A percentile compares a stretch with the other conserved stretches of the same genome.
These are phyloP conservation scores for Paecilomyces sp. DNA, from an alignment of 2,329 filamentous ascomycete species.

Conservation along the genomic window DNA sequence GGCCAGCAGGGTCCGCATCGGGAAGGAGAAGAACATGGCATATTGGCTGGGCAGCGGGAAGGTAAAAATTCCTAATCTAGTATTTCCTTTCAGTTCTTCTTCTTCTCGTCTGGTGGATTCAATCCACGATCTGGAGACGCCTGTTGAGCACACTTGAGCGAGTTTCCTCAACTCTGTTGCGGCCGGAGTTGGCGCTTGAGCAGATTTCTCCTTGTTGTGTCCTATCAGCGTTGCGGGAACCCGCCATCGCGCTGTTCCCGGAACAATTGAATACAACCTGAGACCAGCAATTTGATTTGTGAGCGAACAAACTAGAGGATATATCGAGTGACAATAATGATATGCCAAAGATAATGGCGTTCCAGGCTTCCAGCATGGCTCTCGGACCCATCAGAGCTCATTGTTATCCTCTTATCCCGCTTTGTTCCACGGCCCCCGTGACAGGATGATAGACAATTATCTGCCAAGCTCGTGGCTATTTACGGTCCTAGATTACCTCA, in stretches of 20 bases:
- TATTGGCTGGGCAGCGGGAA: not conserved
- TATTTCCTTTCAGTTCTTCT: not conserved
- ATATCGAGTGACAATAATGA: no score
- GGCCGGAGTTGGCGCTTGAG: conserved; percentile 8
- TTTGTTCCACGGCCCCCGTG: not conserved
- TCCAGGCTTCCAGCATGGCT: not conserved
- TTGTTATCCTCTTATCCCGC: not conserved
- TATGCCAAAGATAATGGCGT: not conserved
- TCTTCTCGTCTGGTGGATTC: not conserved
- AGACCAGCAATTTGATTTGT: not conserved
- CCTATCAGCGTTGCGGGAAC: not conserved
- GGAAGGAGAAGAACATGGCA: not conserved
- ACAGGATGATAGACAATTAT: not conserved
- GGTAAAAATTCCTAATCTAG: not conserved
- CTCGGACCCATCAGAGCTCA: not conserved
- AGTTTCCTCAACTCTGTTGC: not conserved
- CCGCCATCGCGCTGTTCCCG: not conserved
- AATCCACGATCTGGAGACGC: not conserved
- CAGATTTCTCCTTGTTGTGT: conserved; percentile 6
- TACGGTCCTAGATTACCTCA: not conserved
- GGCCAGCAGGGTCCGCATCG: not conserved
- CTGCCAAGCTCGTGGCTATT: not conserved
- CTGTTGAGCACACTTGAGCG: not conserved
- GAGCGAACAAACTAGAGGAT: no score
- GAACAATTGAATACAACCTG: not conserved